Evolutionary conservation across 2,329 filamentous ascomycete genomes (phyloP).

Genomic region (Pseudogymnoascus verrucosus): DNA sequence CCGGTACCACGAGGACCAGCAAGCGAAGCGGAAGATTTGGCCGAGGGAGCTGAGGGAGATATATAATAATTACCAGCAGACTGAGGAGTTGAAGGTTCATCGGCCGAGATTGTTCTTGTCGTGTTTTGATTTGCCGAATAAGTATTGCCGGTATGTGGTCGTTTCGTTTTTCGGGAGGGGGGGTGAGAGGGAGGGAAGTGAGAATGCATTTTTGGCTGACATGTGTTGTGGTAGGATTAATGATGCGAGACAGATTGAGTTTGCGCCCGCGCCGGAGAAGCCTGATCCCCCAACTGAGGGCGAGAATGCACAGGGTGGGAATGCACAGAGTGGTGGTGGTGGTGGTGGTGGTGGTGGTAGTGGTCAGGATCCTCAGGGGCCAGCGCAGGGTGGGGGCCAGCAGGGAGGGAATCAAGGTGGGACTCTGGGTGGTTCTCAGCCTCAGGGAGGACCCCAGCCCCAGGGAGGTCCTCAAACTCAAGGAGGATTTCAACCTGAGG

Average conservation of each 20-base stretch:
- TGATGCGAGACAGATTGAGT: neutral
- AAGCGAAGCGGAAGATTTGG: neutral
- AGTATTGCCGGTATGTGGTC: neutral
- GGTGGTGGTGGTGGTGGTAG: no score
- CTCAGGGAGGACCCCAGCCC: neutral
- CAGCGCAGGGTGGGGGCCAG: neutral
- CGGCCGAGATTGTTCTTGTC: neutral
- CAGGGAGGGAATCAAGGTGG: neutral
- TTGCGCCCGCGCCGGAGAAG: neutral
- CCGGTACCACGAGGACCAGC: no score
- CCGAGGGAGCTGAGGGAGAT: neutral
- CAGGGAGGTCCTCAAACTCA: neutral
- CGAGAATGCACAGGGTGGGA: neutral
- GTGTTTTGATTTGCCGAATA: neutral
- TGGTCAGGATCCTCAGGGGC: neutral
- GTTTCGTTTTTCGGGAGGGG: no score
- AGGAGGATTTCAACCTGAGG: neutral
- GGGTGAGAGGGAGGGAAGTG: no score
- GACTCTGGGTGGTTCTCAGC: neutral
- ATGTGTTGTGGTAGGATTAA: neutral
- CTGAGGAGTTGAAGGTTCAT: neutral
- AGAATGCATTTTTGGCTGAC: neutral
- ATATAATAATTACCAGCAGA: neutral
- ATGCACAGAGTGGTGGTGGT: neutral
- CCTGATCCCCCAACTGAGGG: neutral